phyloP scores from a whole-genome alignment of 768 basidiomycete genomes.

The Mycena alexandri region DNA sequence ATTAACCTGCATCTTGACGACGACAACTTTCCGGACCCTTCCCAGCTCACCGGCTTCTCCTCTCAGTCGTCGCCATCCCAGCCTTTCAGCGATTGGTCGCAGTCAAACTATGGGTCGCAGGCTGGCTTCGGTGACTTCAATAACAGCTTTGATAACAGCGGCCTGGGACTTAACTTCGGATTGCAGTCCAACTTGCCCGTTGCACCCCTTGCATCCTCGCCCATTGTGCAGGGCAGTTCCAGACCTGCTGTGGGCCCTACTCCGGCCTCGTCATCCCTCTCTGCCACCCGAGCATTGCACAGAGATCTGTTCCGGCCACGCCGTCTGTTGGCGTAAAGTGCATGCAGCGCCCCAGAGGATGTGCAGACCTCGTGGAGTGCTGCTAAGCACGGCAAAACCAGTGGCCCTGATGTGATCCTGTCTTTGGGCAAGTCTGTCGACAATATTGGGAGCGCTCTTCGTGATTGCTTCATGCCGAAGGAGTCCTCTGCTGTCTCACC shows the following conservation, averaged over 20 bases:
- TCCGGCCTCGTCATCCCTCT: no score
- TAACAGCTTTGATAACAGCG: no score
- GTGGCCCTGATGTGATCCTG: neutral
- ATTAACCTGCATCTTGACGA: neutral
- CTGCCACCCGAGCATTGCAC: no score
- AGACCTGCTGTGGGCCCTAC: no score
- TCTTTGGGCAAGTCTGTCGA: constrained; percentile 4
- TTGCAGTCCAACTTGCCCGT: no score
- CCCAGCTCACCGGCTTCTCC: neutral
- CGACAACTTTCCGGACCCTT: neutral
- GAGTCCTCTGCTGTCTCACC: constrained; percentile 18
- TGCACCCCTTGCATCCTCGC: no score
- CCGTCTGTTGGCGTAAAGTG: neutral
- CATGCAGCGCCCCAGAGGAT: neutral
- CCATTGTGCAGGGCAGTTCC: no score
- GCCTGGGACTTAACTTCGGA: no score
- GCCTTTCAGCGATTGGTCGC: constrained; percentile 3
- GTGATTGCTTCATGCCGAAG: constrained; percentile 19
- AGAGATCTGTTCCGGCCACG: no score
- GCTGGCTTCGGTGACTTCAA: no score
- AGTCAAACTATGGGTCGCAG: neutral
- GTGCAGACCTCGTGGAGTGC: neutral
- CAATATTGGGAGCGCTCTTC: constrained; percentile 4
- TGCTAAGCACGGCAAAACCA: neutral
- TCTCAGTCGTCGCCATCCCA: neutral